Evolutionary conservation across 768 basidiomycete genomes (phyloP).

Genomic region (Naematelia encephala): DNA sequence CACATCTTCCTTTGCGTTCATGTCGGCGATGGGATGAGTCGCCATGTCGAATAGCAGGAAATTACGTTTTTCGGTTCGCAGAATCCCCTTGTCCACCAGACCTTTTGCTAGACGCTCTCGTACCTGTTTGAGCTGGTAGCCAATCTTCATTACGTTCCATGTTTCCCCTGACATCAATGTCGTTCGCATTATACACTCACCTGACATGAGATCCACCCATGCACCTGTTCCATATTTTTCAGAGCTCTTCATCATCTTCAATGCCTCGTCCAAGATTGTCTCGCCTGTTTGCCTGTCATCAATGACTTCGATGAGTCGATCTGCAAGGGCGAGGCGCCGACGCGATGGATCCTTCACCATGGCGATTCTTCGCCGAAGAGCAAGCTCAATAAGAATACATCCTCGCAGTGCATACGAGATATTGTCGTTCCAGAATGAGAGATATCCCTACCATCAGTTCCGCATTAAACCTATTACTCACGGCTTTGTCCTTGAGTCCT

Average conservation of each 20-base stretch:
- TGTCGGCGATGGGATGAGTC: constrained; percentile 93
- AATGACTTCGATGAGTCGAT: constrained; percentile 83
- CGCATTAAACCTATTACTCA: too few relatives aligned
- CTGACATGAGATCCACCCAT: constrained; percentile 93
- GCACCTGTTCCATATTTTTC: constrained; percentile 79
- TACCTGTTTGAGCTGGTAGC: constrained; percentile 97
- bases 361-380: constrained; percentile 88
- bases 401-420: constrained; percentile 98
- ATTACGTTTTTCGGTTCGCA: constrained; percentile 98
- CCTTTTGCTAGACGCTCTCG: constrained; percentile 95
- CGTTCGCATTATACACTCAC: constrained; percentile 56
- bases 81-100: constrained; percentile 94
- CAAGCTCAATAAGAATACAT: constrained; percentile 94
- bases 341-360: constrained; percentile 80
- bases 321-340: constrained; percentile 67
- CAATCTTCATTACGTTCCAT: constrained; percentile 99
- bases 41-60: constrained; percentile 99
- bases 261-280: constrained; percentile 89
- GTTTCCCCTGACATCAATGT: constrained; percentile 70
- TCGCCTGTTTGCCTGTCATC: constrained; percentile 92
- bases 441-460: constrained; percentile 80
- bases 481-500: constrained; percentile 95
- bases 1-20: constrained; percentile 81
- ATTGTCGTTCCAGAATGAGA: constrained; percentile 99
- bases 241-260: constrained; percentile 84